These are phyloP conservation scores for Rubus parviflorus DNA, from an alignment of 306 rosid species.

Conservation along the genomic window DNA sequence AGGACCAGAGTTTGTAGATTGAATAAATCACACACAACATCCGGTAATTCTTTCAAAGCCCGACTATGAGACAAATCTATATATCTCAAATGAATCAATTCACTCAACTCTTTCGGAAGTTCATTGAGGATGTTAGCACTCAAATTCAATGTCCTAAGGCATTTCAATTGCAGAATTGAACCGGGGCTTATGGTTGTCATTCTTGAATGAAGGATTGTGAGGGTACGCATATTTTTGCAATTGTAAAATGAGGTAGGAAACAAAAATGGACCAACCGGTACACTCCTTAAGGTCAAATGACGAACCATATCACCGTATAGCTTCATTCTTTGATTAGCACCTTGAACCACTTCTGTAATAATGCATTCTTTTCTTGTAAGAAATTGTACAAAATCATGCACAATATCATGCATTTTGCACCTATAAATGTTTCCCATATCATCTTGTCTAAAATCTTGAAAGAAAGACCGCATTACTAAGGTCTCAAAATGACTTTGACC, in stretches of 20 bases:
- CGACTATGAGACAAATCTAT: accelerated
- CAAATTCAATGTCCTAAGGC: constrained; percentile 6
- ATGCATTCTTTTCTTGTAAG: too few species aligned
- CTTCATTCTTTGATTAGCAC: too few species aligned
- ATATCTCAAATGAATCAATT: neutral
- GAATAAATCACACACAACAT: neutral
- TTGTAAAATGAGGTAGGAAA: neutral
- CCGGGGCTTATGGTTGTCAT: neutral
- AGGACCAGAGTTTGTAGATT: neutral
- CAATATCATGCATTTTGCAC: too few species aligned
- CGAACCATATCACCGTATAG: too few species aligned
- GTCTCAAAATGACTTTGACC: too few species aligned
- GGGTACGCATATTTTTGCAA: neutral
- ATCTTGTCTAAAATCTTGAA: neutral
- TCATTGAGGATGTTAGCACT: accelerated
- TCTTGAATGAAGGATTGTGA: neutral
- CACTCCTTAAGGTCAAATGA: too few species aligned
- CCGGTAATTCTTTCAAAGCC: neutral
- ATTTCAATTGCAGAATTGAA: neutral
- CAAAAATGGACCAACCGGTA: neutral
- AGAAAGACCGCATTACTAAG: neutral
- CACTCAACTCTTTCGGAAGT: neutral
- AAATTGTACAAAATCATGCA: neutral
- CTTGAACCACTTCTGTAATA: too few species aligned
- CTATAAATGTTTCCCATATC: accelerated